These are phyloP conservation scores for Phytophthora melonis DNA, from an alignment of 352 stramenopile species.

Conservation along the genomic window DNA sequence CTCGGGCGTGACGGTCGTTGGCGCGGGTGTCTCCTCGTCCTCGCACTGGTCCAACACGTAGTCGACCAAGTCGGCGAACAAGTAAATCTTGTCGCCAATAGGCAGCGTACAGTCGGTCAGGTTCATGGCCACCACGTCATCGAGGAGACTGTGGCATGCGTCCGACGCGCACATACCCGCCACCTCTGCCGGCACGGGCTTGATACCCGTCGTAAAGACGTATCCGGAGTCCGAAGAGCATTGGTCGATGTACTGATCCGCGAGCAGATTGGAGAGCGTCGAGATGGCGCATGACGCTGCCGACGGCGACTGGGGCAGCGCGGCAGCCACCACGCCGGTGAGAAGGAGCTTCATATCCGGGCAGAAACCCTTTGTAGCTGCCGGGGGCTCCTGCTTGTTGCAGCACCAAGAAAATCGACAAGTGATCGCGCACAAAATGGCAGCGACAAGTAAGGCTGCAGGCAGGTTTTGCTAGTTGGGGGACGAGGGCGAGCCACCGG, in stretches of 20 bases:
- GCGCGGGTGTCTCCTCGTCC: constrained; percentile 7
- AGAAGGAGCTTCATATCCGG: constrained; percentile 39
- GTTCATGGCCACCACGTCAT: constrained; percentile 29
- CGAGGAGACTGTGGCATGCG: constrained; percentile 33
- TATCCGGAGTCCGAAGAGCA: constrained; percentile 42
- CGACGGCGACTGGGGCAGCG: constrained; percentile 5
- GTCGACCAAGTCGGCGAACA: constrained; percentile 41
- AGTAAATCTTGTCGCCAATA: constrained; percentile 31
- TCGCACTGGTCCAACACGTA: constrained; percentile 33
- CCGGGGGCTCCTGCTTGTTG: constrained; percentile 9
- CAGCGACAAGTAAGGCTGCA: too few species aligned
- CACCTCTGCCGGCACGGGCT: constrained; percentile 22
- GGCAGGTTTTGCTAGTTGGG: neutral
- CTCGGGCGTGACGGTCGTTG: constrained; percentile 15
- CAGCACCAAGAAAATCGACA: constrained; percentile 24
- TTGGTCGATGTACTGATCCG: constrained; percentile 35
- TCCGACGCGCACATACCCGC: constrained; percentile 32
- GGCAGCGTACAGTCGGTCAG: constrained; percentile 41
- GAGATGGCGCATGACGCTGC: constrained; percentile 22
- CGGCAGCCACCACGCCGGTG: constrained; percentile 4
- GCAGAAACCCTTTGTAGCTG: constrained; percentile 12
- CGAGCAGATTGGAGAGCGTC: constrained; percentile 28
- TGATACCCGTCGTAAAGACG: constrained; percentile 27
- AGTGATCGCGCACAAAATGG: constrained; percentile 11
- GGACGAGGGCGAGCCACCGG: neutral